phyloP scores from a whole-genome alignment of 495 filamentous ascomycete species.

The Penicillium coprophilum region DNA sequence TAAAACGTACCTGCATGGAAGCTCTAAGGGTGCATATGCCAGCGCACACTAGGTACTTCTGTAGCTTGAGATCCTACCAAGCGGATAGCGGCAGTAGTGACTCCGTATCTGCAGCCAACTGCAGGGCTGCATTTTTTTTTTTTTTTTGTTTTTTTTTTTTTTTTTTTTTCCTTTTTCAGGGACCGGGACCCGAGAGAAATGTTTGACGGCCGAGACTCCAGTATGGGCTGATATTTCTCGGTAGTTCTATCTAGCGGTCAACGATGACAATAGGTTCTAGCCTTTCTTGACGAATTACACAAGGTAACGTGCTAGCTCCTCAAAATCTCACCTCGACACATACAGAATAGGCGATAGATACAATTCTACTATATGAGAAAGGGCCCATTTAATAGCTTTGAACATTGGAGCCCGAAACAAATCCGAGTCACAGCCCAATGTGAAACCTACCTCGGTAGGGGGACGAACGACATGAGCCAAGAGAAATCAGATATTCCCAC shows the following conservation, averaged over 20 bases:
- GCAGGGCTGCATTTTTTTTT: slow-evolving; percentile 1
- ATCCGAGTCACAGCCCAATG: background rate
- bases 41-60: background rate
- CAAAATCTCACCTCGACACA: background rate
- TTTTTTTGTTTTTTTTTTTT: too few species aligned
- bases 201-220: background rate
- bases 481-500: background rate
- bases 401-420: background rate
- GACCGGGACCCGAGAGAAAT: background rate
- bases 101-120: background rate
- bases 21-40: background rate
- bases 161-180: too few species aligned
- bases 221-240: background rate
- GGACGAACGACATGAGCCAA: background rate
- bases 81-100: background rate
- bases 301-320: background rate
- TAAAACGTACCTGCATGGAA: slow-evolving; percentile 3
- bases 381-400: background rate
- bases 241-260: background rate
- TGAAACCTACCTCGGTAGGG: background rate
- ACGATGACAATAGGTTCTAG: background rate
- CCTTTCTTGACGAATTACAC: background rate
- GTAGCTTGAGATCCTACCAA: background rate
- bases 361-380: background rate
- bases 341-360: background rate